phyloP scores from a whole-genome alignment of 176 grass and related monocot genomes.

The Rhynchospora tenuis region DNA sequence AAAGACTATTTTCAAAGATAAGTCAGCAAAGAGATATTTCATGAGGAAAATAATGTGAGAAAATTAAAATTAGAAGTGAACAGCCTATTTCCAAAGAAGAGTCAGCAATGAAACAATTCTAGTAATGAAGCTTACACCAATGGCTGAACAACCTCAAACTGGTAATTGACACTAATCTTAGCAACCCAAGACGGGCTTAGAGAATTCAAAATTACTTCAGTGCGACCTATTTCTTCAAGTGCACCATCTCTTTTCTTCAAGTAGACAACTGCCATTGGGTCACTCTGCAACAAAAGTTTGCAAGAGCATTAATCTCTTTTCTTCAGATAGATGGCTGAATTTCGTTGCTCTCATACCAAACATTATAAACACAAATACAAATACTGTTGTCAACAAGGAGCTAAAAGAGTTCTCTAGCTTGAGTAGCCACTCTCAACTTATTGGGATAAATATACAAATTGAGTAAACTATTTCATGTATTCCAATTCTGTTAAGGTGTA shows the following conservation, averaged over 20 bases:
- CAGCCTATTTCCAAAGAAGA: too few relatives aligned
- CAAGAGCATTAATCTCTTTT: background rate
- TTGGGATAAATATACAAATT: background rate
- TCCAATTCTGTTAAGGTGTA: background rate
- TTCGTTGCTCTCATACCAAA: background rate
- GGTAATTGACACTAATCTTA: constrained; percentile 75
- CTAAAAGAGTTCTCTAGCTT: background rate
- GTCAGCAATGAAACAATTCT: constrained; percentile 19
- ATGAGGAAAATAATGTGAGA: constrained; percentile 11
- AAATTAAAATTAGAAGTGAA: background rate
- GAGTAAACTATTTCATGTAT: background rate
- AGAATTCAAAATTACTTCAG: constrained; percentile 84
- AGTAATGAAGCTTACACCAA: constrained; percentile 70
- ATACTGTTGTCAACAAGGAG: background rate
- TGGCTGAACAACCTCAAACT: constrained; percentile 88
- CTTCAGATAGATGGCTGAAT: background rate
- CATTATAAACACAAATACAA: background rate
- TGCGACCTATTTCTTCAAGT: constrained; percentile 91
- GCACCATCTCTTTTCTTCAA: constrained; percentile 67
- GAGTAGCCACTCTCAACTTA: background rate
- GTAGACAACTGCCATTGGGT: constrained; percentile 69
- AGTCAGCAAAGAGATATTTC: constrained; percentile 17
- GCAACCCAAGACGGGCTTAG: constrained; percentile 63
- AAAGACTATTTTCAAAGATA: constrained; percentile 23
- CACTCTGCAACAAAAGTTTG: constrained; percentile 37